Evolutionary conservation across 345 rosid species (phyloP), one percentile per base, ranked within the genome.

Genomic region (Leavenworthia alabamica): DNA sequence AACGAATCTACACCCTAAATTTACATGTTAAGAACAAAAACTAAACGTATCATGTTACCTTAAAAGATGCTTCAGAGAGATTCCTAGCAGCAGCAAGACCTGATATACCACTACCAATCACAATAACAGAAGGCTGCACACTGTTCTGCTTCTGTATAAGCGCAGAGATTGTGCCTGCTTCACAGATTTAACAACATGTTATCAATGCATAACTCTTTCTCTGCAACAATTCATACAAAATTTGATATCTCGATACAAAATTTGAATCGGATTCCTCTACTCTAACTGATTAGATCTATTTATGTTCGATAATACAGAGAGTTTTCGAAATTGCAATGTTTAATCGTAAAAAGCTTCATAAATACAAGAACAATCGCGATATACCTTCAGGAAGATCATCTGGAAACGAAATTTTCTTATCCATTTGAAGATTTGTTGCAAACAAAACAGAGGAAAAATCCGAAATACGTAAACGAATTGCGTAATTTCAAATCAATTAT

Each of bases 71-170:
- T 70, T 83, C 87, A 37, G 71, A 60, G 42, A 90, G 97, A 55
- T 62, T 64, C 37, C 85, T 78, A 33, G 95, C 96, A 44, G 97
- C 96, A 32, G 97, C 89, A 40, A 90, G 80, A 36, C 97, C 96
- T 4, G 96, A 85, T 62, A 90, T 83, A 51, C 97, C 97, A 66
- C 84, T 84, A 19, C 96, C 97, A 61, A 90, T 82, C 60, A 90
- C 93, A 48, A 86, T 78, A 19, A 84, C 97, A 47, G 82, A 60
- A 40, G 92, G 97, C 49, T 10, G 55, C 16, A 81, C 63, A 66
- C 71, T 56, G 52, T 77, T 80, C 73, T 71, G 82, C 57, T 71
- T 75, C 76, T 71, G 78, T 15, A 77, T 31, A 22, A 75, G 71
- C 12, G 79, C 76, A 14, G 76, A 55, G 55, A 79, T 67, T 28